Evolutionary conservation across 73 alveolate species (phyloP).

Genomic region (Paramecium sonneborni): DNA sequence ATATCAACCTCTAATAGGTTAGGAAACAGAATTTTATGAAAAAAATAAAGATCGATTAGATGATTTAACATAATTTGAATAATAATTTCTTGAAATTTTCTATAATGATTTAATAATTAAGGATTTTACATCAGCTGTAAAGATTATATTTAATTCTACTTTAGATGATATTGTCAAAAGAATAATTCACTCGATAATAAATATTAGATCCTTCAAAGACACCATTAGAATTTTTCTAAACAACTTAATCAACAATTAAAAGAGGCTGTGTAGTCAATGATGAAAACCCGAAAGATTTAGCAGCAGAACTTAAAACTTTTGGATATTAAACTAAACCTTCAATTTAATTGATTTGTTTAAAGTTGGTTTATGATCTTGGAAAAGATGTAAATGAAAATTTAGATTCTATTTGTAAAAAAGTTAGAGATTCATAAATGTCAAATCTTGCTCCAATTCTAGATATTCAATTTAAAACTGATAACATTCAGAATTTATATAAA

Average conservation of each 20-base stretch:
- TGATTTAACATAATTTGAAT: not conserved
- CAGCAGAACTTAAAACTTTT: not conserved
- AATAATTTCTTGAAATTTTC: not conserved
- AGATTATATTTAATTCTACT: not conserved
- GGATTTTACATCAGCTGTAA: not conserved
- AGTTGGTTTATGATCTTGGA: not conserved
- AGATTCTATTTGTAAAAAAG: not conserved
- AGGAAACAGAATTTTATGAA: constrained; percentile 4
- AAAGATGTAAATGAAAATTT: not conserved
- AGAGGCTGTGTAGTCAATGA: not conserved
- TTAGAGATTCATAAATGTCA: not conserved
- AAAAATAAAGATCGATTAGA: not conserved
- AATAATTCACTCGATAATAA: not conserved
- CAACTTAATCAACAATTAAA: not conserved
- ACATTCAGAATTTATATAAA: not conserved
- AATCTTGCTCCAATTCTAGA: not conserved
- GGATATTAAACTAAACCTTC: not conserved
- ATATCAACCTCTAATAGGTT: not conserved
- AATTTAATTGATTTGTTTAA: not conserved
- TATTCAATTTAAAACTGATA: not conserved
- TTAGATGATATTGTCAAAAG: not conserved
- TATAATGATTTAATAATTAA: not conserved
- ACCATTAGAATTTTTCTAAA: not conserved
- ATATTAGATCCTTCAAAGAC: not conserved
- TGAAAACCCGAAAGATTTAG: not conserved